Evolutionary conservation across 176 grass and related monocot genomes (phyloP), one percentile per base, ranked within the genome.

Genomic region (Zoysia pacifica): DNA sequence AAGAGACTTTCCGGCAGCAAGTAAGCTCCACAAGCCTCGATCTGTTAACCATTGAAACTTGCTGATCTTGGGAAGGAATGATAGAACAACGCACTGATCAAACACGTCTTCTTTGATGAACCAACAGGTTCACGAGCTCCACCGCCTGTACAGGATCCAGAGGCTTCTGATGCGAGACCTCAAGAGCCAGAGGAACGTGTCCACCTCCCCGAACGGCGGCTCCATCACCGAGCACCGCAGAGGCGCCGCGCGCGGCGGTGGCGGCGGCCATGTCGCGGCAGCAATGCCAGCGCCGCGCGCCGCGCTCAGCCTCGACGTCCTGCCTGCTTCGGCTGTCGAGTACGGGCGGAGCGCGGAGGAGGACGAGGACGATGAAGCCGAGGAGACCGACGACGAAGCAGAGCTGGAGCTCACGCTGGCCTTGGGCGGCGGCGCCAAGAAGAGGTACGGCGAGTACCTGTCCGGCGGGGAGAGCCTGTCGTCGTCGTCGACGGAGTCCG

Each of bases 151-250:
- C 66, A 87, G 77, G 75, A 88, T 94, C 47, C 92, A 94, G 78
- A 94, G 91, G 65, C 86, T 94, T 72, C 89, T 94, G 84, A 94
- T 91, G 92, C 77, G 86, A 69, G 81, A 94, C 74, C 75, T 94
- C 65, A 91, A 76, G 78, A 79, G 55, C 40, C 88, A 84, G 64
- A 90, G 74, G 9, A 40, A 41, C 63, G 19, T 72, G n/a, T 70
- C 79, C 10, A 52, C 75, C 72, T 83, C 78, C 54, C 81, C 76
- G 4, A 86, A 73, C 73, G 79, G 69, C 65, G 79, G 58, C 48
- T 83, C 62, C 84, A 62, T 62, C 19, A 49, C 54, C 65, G 74
- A 74, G 20, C 67, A 67, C 53, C 59, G 5, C 45, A 72, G 49
- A 50, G 63, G 19, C 58, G 50, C 67, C 80, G 16, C 69, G 3